Evolutionary conservation across 176 grass and related monocot genomes (phyloP).

Genomic region (Hsuehochloa calcarea): DNA sequence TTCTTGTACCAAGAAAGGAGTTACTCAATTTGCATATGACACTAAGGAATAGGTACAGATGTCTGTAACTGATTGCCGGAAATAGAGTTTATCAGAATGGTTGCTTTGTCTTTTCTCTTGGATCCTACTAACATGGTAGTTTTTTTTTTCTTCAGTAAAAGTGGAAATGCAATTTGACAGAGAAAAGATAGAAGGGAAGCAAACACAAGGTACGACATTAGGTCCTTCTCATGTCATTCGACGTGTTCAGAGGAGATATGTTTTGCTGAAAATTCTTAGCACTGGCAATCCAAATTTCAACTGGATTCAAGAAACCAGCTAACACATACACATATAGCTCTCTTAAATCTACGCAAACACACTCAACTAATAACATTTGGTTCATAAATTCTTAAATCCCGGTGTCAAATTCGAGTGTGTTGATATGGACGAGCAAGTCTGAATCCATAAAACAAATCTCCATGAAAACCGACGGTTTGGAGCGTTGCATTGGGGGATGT

Average conservation of each 20-base stretch:
- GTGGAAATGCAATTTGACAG: neutral
- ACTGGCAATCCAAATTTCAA: neutral
- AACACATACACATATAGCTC: neutral
- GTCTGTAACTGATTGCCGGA: constrained; percentile 16
- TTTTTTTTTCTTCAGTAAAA: neutral
- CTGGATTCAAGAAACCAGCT: constrained; percentile 2
- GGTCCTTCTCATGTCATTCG: neutral
- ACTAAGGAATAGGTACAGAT: neutral
- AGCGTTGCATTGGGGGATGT: neutral
- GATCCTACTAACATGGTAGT: neutral
- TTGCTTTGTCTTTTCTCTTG: neutral
- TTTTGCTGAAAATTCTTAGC: neutral
- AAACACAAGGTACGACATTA: neutral
- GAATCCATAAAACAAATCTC: neutral
- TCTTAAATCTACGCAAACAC: neutral
- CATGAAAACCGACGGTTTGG: constrained; percentile 15
- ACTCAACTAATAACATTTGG: neutral
- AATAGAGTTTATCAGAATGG: neutral
- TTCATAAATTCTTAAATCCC: neutral
- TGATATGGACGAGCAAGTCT: neutral
- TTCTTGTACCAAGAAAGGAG: neutral
- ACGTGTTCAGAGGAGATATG: neutral
- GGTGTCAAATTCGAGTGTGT: neutral
- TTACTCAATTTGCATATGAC: constrained; percentile 6
- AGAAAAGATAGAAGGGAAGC: neutral